Evolutionary conservation across 2,329 filamentous ascomycete species (phyloP), one percentile per base, ranked within the genome.

Genomic region (Lachnellula hyalina): DNA sequence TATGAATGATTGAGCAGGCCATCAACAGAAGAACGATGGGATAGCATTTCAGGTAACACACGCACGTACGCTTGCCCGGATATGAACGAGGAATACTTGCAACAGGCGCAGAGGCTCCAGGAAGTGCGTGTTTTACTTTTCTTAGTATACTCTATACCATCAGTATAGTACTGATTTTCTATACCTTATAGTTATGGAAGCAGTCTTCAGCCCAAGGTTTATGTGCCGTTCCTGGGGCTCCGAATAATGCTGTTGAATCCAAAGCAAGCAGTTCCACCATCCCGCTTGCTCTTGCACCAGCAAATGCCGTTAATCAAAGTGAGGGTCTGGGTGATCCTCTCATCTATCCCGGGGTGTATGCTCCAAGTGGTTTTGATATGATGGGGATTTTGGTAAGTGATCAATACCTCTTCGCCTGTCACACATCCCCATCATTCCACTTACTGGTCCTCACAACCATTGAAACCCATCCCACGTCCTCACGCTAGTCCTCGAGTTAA

Each of bases 311-410:
- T 38, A 36, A 15, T 21, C 7, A 17, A 14, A 40, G 14, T 34
- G 40, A 32, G 41, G 2, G 4, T 7, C 12, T 49, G 38, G 52
- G 52, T 12, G 77, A 82, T 62, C 68, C 77, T 40, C 67, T 81
- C 55, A 80, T 83, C 56, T 82, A 77, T 53, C 79, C 79, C 0
- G 80, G 79, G 6, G 67, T 84, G 1, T 84, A 84, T 59, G 74
- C 78, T 4, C 73, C 74, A 4, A 82, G 75, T 46, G 79, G 80
- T 2, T 75, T 80, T 49, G 78, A 84, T 62, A 73, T 84, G 44
- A 75, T 84, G 74, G 71, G 63, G 35, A 77, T 84, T 53, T 68
- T 84, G 57, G 80, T 84, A 66, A 57, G 77, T 67, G 41, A n/a
- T 45, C 19, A 48, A 11, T 19, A 12, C n/a, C 32, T 5, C 21